These are phyloP conservation scores for Skeletonema potamos DNA, from an alignment of 108 stramenopile species.

Conservation along the genomic window DNA sequence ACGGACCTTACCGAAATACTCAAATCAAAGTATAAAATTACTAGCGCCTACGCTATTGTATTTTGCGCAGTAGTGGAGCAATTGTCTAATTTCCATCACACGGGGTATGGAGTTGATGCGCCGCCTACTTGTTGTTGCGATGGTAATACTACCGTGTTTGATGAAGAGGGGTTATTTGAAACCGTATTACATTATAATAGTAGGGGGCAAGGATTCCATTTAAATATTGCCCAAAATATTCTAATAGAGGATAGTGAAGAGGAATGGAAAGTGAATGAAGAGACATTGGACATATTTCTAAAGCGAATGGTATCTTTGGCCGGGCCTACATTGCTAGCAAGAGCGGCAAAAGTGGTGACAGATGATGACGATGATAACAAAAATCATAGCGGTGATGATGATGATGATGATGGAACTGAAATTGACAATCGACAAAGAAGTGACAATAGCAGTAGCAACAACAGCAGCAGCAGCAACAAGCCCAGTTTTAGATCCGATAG, in stretches of 20 bases:
- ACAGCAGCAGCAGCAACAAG: background rate
- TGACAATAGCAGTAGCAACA: background rate
- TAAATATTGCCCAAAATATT: constrained; percentile 30
- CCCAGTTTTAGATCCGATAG: constrained; percentile 82
- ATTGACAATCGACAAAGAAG: background rate
- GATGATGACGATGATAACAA: constrained; percentile 43
- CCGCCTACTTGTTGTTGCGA: constrained; percentile 26
- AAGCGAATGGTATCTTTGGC: constrained; percentile 61
- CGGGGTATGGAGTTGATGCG: constrained; percentile 73
- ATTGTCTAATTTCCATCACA: constrained; percentile 73
- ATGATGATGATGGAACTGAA: constrained; percentile 24
- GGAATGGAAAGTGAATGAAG: constrained; percentile 34
- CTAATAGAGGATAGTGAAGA: constrained; percentile 10
- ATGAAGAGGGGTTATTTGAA: constrained; percentile 67
- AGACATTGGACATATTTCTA: constrained; percentile 38
- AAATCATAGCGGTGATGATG: constrained; percentile 31
- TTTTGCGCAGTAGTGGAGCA: constrained; percentile 80
- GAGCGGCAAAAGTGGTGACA: constrained; percentile 20
- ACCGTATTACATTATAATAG: constrained; percentile 54
- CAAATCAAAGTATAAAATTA: constrained; percentile 64
- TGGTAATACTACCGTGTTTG: constrained; percentile 9
- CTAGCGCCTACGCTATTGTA: constrained; percentile 71
- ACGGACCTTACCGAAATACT: constrained; percentile 65
- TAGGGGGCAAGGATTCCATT: constrained; percentile 64
- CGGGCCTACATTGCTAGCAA: constrained; percentile 71